Base-by-base conservation (phyloP, 768 basidiomycete genomes). In the Panaeolus cyanescens region DNA sequence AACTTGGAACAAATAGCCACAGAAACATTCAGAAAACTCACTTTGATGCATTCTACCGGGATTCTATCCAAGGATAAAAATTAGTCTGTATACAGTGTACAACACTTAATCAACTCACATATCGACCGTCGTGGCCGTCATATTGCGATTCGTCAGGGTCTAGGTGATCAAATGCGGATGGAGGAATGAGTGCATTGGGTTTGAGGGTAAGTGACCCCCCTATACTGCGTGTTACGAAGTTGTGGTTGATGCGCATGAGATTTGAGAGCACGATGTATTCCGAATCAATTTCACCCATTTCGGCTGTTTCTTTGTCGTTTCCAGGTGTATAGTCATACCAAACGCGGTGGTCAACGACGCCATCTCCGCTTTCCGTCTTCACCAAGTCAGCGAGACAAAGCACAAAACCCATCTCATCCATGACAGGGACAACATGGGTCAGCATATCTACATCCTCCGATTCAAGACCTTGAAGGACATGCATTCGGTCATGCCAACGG, bases 121-220 rank as follows among this genome's bases (percentile, higher is more conserved):
- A n/a, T n/a, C n/a, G 78, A 15, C 75, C 79, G 67, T 71, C 70
- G 62, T 80, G 80, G 28, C 77, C 77, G 56, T 78, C 77, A 54
- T 79, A 79, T 4, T 80, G 71, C 15, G 67, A 64, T 2, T 76
- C 67, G 58, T 80, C 75, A 4, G 78, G 78, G 15, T 61, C 58
- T 5, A 30, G 56, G 30, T 64, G 72, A 32, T 78, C 70, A 60
- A 80, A 79, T 0, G 73, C 66, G 39, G 77, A 61, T 37, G 67
- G 66, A 0, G 76, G 77, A 25, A 80, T 68, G 15, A 80, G 64
- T 34, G 68, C 66, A 15, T 69, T 64, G 34, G 69, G 58, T 1
- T 65, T 59, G 8, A 79, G 19, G 2, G 58, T 28, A 5, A 76
- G 50, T 9, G 62, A 59, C 13, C 60, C 59, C 2, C 65, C 30